phyloP scores from a whole-genome alignment of 208 protist genomes.

The Acanthamoeba healyi region DNA sequence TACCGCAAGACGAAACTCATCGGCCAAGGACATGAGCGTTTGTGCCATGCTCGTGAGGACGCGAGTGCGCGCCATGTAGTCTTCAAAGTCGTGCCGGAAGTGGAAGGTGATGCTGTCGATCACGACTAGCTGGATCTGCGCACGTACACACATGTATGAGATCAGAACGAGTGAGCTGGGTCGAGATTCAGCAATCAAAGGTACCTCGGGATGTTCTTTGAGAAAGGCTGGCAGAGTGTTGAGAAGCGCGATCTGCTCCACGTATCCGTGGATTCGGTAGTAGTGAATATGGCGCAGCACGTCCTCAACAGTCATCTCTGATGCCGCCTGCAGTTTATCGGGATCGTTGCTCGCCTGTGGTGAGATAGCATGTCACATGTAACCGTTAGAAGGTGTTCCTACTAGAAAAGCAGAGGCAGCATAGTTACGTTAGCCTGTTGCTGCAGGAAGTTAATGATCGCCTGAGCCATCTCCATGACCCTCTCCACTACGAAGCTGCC shows the following conservation, averaged over 20 bases:
- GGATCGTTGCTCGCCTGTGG: background rate
- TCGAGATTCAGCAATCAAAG: background rate
- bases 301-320: background rate
- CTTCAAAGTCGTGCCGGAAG: slow-evolving; percentile 85
- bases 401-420: background rate
- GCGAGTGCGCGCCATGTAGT: slow-evolving; percentile 81
- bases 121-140: slow-evolving; percentile 79
- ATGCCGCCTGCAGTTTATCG: background rate
- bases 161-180: background rate
- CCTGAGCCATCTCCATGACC: slow-evolving; percentile 81
- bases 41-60: slow-evolving; percentile 84
- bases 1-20: slow-evolving; percentile 74
- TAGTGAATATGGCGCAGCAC: slow-evolving; percentile 80
- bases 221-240: slow-evolving; percentile 79
- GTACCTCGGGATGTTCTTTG: slow-evolving; percentile 79
- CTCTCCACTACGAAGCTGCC: slow-evolving; percentile 87
- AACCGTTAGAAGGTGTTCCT: background rate
- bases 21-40: slow-evolving; percentile 74
- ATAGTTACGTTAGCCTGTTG: background rate
- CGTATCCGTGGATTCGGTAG: slow-evolving; percentile 85
- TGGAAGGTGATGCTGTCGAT: slow-evolving; percentile 88
- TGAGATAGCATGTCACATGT: background rate
- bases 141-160: too few relatives aligned
- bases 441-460: background rate
- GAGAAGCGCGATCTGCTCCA: slow-evolving; percentile 84